Percentiles rank a stretch among this genome's conserved stretches.
phyloP scores from a whole-genome alignment of 2,329 filamentous ascomycete genomes.

The Claviceps sp. region DNA sequence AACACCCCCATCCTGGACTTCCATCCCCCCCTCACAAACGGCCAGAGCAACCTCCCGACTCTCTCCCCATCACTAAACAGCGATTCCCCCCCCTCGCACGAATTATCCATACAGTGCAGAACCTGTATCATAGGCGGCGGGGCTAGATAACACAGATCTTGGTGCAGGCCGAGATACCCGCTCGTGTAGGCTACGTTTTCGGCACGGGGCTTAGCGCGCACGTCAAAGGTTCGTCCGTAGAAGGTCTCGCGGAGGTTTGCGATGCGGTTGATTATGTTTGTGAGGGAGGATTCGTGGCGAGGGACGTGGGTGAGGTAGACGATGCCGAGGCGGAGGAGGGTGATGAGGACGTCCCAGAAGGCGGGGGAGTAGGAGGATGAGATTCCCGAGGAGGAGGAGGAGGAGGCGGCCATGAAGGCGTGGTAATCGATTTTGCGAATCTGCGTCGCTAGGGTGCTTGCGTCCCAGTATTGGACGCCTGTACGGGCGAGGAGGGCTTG shows the following conservation, averaged over 20 bases:
- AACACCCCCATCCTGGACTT: conserved; percentile 6
- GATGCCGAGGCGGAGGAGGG: conserved; percentile 55
- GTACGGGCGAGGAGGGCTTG: conserved; percentile 18
- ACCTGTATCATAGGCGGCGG: conserved; percentile 73
- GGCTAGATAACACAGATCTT: conserved; percentile 80
- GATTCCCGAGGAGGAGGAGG: background rate
- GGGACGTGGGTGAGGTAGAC: conserved; percentile 69
- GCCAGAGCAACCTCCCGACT: conserved; percentile 32
- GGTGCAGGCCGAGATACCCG: conserved; percentile 72
- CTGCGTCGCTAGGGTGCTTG: conserved; percentile 20
- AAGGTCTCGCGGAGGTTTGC: conserved; percentile 75
- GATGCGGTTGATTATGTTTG: conserved; percentile 55
- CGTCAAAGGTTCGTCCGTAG: conserved; percentile 85
- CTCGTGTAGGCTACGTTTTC: conserved; percentile 90
- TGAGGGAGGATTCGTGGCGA: conserved; percentile 49
- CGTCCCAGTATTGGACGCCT: conserved; percentile 29
- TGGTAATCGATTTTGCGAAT: conserved; percentile 51
- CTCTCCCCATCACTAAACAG: conserved; percentile 68
- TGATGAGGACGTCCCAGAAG: conserved; percentile 48
- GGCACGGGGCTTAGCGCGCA: conserved; percentile 65
- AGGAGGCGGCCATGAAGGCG: conserved; percentile 49
- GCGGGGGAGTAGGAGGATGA: conserved; percentile 14
- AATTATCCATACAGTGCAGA: conserved; percentile 78
- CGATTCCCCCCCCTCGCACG: conserved; percentile 66
- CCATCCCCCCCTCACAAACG: conserved; percentile 3